Evolutionary conservation across 1,139 yeast genomes (phyloP).

Genomic region (Geotrichum europaeum): DNA sequence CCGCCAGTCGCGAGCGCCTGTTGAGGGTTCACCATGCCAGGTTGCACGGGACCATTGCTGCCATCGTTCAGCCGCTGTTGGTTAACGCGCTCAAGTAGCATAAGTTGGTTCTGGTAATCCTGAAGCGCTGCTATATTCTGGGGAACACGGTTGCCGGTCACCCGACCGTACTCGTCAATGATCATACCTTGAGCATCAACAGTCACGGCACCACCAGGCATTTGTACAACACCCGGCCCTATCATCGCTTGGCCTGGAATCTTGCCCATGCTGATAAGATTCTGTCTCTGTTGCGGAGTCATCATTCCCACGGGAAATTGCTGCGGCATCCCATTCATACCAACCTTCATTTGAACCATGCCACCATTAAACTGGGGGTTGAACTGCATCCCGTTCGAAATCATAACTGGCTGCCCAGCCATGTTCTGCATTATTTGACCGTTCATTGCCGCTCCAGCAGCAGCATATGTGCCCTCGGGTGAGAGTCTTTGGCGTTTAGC

Average conservation of each 20-base stretch:
- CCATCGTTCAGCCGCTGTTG: slow-evolving; percentile 46
- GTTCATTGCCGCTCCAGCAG: slow-evolving; percentile 10
- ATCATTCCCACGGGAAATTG: slow-evolving; percentile 13
- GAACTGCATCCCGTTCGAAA: slow-evolving; percentile 10
- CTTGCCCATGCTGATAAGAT: background rate
- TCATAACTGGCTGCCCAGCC: slow-evolving; percentile 13
- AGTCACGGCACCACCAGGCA: slow-evolving; percentile 3
- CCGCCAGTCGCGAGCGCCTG: slow-evolving; percentile 15
- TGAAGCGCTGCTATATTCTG: slow-evolving; percentile 44
- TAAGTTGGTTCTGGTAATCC: slow-evolving; percentile 71
- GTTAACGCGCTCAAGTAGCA: slow-evolving; percentile 66
- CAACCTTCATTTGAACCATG: slow-evolving; percentile 1
- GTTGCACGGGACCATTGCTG: slow-evolving; percentile 25
- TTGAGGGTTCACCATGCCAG: slow-evolving; percentile 12
- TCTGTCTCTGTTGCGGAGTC: slow-evolving; percentile 7
- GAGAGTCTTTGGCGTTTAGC: slow-evolving; percentile 36
- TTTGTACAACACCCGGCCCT: slow-evolving; percentile 12
- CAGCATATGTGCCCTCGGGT: slow-evolving; percentile 33
- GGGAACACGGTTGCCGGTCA: slow-evolving; percentile 18
- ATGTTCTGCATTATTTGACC: slow-evolving; percentile 14
- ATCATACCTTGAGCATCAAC: background rate
- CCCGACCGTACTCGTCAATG: slow-evolving; percentile 1
- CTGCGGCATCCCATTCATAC: slow-evolving; percentile 3
- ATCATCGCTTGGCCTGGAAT: background rate
- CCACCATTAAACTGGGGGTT: slow-evolving; percentile 15